A percentile compares a stretch with the other conserved stretches of the same genome.
Evolutionary conservation across 1,284 basidiomycete species (phyloP).

Genomic region (Trichosporon inkin): DNA sequence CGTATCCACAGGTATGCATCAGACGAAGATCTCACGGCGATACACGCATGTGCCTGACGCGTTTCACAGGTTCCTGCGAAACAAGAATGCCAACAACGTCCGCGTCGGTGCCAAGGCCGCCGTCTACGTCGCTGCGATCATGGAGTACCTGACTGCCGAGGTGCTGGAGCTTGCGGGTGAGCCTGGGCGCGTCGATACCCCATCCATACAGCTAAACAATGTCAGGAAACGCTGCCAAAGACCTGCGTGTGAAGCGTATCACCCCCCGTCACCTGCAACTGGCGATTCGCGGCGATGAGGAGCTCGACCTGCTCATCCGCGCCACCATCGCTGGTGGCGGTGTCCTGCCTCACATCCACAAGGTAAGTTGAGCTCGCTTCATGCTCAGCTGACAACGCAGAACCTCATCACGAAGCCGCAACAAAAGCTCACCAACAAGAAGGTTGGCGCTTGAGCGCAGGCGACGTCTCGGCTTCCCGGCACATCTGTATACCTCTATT

Average conservation of each 20-base stretch:
- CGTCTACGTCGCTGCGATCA: slow-evolving; percentile 51
- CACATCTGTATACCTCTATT: slow-evolving; percentile 1
- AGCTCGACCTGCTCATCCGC: slow-evolving; percentile 54
- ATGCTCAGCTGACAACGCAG: slow-evolving; percentile 20
- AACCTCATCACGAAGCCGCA: slow-evolving; percentile 31
- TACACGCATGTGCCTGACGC: not conserved
- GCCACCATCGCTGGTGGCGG: slow-evolving; percentile 70
- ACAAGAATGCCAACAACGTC: slow-evolving; percentile 86
- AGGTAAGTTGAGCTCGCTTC: slow-evolving; percentile 50
- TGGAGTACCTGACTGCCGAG: slow-evolving; percentile 53
- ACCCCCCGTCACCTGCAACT: slow-evolving; percentile 69
- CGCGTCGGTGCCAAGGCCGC: slow-evolving; percentile 51
- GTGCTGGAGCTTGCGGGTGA: slow-evolving; percentile 52
- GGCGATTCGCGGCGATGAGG: slow-evolving; percentile 88
- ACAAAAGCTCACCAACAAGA: slow-evolving; percentile 25
- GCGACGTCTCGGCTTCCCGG: not conserved
- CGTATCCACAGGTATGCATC: slow-evolving; percentile 43
- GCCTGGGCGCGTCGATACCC: not conserved
- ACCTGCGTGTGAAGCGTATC: slow-evolving; percentile 92
- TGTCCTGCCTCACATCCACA: slow-evolving; percentile 95
- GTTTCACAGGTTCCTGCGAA: slow-evolving; percentile 73
- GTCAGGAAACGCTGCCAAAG: slow-evolving; percentile 90
- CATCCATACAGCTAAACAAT: not conserved
- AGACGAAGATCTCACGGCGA: not conserved
- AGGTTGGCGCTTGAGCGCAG: not conserved